Base-by-base conservation (phyloP, 768 basidiomycete genomes). In the Auricularia auricula-judae region DNA sequence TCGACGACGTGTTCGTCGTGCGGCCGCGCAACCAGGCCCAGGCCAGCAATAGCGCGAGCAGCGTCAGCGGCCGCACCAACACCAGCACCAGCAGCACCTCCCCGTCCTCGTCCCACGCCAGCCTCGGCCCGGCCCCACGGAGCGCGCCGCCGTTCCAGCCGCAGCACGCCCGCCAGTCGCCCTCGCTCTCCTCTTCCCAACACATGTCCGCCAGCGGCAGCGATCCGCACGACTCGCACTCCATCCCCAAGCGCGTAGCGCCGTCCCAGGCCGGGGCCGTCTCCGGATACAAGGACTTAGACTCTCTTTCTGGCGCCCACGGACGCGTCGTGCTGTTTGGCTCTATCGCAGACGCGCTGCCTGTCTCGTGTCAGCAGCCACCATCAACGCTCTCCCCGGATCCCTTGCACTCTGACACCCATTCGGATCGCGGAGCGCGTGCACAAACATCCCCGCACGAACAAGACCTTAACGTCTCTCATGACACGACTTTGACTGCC, bases 41-140 rank as follows among this genome's bases (percentile, higher is more conserved):
- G 29, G 23, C 53, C 7, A n/a, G n/a, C 53, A 54, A 21, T 34
- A 63, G 14, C 62, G 62, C 65, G 64, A 67, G 39, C 71, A 65
- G 39, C 66, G 63, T 53, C 65, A 60, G n/a, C 76, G 74, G 53
- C 78, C 74, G 42, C 71, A 39, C 74, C 76, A 10, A 71, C 85
- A 18, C 83, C 84, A 2, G 72, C 86, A 3, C 75, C 82, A 1
- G 71, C 72, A 16, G 62, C 84, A 14, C 68, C 80, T 3, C 86
- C 83, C 76, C 80, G 84, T 1, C 71, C 23, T 33, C 29, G 23
- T 59, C 56, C 10, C 56, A n/a, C 56, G 56, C 56, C 43, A 44
- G 53, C 44, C 29, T 54, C 47, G 47, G 63, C 23, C 47, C 62
- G 43, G 42, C 29, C 29, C 29, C 29, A 29, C 29, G 29, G 29